These are phyloP conservation scores for Poronia punctata DNA, from an alignment of 495 filamentous ascomycete species.

Conservation along the genomic window DNA sequence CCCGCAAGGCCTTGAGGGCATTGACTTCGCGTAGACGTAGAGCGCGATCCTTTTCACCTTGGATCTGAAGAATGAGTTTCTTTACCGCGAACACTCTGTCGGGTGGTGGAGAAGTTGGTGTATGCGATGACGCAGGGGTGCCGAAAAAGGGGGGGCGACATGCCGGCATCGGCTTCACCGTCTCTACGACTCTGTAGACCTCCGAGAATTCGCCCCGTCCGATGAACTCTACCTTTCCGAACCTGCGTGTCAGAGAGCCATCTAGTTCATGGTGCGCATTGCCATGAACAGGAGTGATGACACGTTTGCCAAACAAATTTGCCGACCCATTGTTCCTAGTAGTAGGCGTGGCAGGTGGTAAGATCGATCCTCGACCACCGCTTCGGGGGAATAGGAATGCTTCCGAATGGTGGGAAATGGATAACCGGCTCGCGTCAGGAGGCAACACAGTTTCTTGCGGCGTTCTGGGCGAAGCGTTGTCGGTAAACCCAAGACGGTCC, in stretches of 20 bases:
- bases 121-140: constrained; percentile 31
- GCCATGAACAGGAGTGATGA: constrained; percentile 39
- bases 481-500: constrained; percentile 37
- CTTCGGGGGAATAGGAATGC: constrained; percentile 27
- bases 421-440: constrained; percentile 74
- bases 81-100: constrained; percentile 81
- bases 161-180: constrained; percentile 17
- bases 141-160: constrained; percentile 18
- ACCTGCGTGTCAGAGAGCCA: constrained; percentile 57
- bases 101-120: constrained; percentile 33
- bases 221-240: constrained; percentile 66
- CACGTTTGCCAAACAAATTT: constrained; percentile 17
- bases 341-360: constrained; percentile 76
- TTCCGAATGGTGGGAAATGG: constrained; percentile 53
- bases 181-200: constrained; percentile 70
- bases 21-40: constrained; percentile 73
- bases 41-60: constrained; percentile 66
- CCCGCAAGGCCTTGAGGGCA: constrained; percentile 61
- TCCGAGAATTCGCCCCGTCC: constrained; percentile 89
- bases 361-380: constrained; percentile 27
- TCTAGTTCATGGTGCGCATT: constrained; percentile 52
- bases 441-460: constrained; percentile 67
- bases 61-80: constrained; percentile 74
- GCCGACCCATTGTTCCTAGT: constrained; percentile 46
- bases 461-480: constrained; percentile 64